Conservation (phyloP, 2,329 filamentous ascomycete species). For the Apiospora kogelbergensis region DNA sequence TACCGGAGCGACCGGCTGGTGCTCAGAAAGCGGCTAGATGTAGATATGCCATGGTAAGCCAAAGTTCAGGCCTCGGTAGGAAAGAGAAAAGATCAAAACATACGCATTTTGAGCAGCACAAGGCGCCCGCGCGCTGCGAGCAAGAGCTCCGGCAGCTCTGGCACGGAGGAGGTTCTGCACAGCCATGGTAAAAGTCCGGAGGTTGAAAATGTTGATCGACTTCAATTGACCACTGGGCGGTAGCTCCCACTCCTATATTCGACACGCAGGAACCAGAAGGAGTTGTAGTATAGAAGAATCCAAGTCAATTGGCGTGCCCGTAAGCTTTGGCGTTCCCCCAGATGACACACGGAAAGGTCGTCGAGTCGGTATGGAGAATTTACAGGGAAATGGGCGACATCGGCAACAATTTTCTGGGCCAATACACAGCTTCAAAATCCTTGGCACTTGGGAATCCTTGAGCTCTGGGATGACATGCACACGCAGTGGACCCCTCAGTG, state of each 20-base stretch:
- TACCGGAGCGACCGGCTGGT: conserved; percentile 47
- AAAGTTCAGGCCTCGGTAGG: background rate
- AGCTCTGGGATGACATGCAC: background rate
- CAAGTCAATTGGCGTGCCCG: background rate
- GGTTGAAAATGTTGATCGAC: conserved; percentile 3
- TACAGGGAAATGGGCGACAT: conserved; percentile 5
- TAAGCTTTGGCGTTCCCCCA: background rate
- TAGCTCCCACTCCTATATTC: background rate
- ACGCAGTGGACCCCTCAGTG: background rate
- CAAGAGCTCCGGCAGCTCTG: conserved; percentile 28
- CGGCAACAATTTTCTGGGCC: conserved; percentile 9
- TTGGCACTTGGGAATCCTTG: too few relatives aligned
- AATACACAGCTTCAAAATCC: background rate
- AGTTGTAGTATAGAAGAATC: too few relatives aligned
- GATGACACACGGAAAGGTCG: background rate
- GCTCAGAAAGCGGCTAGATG: conserved; percentile 49
- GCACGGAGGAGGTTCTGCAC: conserved; percentile 30
- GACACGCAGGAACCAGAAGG: too few relatives aligned
- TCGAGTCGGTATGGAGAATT: background rate
- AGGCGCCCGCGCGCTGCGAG: conserved; percentile 23
- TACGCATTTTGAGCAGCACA: conserved; percentile 28
- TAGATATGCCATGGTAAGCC: background rate
- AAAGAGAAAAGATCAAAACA: conserved; percentile 9
- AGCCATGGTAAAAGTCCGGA: conserved; percentile 21
- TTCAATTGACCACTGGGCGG: conserved; percentile 8